Evolutionary conservation across 2,329 filamentous ascomycete genomes (phyloP).

Genomic region (Nannizzia gypsea): DNA sequence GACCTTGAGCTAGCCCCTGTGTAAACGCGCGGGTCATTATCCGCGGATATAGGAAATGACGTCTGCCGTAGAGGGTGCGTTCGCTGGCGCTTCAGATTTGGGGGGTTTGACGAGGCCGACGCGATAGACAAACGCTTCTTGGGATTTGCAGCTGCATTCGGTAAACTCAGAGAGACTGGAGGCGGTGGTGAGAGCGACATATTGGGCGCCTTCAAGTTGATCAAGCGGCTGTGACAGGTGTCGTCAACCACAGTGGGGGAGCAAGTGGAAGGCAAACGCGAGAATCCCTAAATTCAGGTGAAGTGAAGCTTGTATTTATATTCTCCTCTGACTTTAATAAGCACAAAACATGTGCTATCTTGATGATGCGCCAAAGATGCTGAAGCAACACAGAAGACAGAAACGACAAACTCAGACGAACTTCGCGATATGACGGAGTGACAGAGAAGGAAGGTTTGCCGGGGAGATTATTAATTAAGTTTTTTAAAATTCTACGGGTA

Average conservation of each 20-base stretch:
- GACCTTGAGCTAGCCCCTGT: slow-evolving; percentile 14
- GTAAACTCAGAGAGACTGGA: slow-evolving; percentile 11
- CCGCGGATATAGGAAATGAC: slow-evolving; percentile 31
- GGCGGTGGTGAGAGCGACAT: slow-evolving; percentile 14
- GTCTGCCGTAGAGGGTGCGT: slow-evolving; percentile 39
- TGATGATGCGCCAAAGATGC: background rate
- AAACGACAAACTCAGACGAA: background rate
- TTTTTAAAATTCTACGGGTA: background rate
- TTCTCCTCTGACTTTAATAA: background rate
- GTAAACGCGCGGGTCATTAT: slow-evolving; percentile 22
- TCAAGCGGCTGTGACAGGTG: background rate
- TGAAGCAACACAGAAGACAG: background rate
- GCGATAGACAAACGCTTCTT: slow-evolving; percentile 15
- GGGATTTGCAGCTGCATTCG: slow-evolving; percentile 6
- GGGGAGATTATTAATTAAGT: background rate
- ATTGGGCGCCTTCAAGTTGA: background rate
- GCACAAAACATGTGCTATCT: background rate
- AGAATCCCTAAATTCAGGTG: background rate
- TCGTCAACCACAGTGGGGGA: background rate
- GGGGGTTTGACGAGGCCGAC: slow-evolving; percentile 8
- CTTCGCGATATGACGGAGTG: background rate
- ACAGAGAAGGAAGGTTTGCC: background rate
- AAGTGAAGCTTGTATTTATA: no score
- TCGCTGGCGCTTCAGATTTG: slow-evolving; percentile 21
- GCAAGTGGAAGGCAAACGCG: background rate